Percentiles rank a stretch among this genome's conserved stretches.
Conservation (phyloP, 2,329 filamentous ascomycete genomes). For the Drechslera avenae region DNA sequence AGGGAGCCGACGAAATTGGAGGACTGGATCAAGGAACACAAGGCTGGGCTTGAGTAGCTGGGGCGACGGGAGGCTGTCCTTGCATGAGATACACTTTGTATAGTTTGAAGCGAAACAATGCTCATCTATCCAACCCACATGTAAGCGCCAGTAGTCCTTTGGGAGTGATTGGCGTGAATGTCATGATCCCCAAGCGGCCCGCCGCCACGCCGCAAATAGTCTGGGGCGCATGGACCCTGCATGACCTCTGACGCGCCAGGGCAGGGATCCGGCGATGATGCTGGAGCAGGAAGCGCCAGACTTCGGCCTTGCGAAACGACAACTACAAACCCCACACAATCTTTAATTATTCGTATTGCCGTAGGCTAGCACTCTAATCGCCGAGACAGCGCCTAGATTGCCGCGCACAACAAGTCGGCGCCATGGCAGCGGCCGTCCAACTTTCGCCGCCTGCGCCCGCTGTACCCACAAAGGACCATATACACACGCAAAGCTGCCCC, state of each 20-base stretch:
- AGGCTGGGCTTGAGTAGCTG: not conserved
- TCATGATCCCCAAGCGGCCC: not conserved
- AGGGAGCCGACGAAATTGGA: conserved; percentile 9
- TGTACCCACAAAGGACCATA: conserved; percentile 22
- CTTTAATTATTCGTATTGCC: not conserved
- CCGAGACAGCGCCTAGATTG: not conserved
- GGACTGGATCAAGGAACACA: conserved; percentile 11
- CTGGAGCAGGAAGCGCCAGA: conserved; percentile 15
- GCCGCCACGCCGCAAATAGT: not conserved
- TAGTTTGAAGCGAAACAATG: too few relatives aligned
- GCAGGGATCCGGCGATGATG: conserved; percentile 9
- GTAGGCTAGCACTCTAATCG: not conserved
- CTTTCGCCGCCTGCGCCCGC: conserved; percentile 27
- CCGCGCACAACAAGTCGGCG: not conserved
- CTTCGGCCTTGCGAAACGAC: conserved; percentile 3
- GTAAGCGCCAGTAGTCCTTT: too few relatives aligned
- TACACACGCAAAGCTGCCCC: conserved; percentile 36
- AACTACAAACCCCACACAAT: conserved; percentile 5
- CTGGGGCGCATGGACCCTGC: conserved; percentile 14
- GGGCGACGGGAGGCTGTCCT: not conserved
- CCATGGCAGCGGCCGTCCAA: conserved; percentile 28
- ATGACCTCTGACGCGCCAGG: conserved; percentile 1
- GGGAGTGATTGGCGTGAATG: not conserved
- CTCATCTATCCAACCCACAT: too few relatives aligned
- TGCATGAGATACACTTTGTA: not conserved